phyloP scores from a whole-genome alignment of 108 stramenopile species.

The Pseudonitzschia multiseries region DNA sequence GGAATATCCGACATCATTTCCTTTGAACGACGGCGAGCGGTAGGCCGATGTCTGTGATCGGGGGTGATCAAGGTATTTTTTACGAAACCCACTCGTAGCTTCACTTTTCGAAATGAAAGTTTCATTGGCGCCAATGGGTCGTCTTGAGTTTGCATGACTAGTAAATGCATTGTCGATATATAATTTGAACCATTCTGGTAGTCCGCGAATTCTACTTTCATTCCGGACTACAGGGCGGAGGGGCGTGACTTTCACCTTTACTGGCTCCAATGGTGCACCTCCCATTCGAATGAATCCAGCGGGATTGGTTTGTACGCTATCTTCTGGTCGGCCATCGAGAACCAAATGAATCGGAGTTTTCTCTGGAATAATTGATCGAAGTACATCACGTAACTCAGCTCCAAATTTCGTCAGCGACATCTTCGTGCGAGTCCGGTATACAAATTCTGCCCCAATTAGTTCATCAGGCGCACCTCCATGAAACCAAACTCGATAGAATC shows the following conservation, averaged over 20 bases:
- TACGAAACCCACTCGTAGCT: background rate
- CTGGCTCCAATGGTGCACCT: conserved; percentile 65
- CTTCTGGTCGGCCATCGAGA: conserved; percentile 77
- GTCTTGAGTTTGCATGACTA: background rate
- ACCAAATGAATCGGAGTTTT: conserved; percentile 82
- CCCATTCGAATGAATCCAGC: conserved; percentile 50
- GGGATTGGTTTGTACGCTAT: conserved; percentile 25
- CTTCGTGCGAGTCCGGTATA: conserved; percentile 70
- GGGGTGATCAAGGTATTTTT: conserved; percentile 27
- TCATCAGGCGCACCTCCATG: conserved; percentile 91
- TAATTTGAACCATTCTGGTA: conserved; percentile 68
- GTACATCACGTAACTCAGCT: conserved; percentile 52
- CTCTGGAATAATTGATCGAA: conserved; percentile 75
- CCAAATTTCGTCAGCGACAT: conserved; percentile 74
- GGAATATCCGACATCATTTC: conserved; percentile 8
- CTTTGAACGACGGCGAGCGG: conserved; percentile 19
- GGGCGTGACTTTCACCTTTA: conserved; percentile 84
- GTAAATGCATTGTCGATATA: conserved; percentile 42
- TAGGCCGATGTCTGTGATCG: conserved; percentile 20
- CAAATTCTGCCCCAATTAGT: conserved; percentile 75
- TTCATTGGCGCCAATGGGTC: background rate
- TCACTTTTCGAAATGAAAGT: background rate
- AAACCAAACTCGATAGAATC: conserved; percentile 88
- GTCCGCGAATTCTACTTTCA: conserved; percentile 59
- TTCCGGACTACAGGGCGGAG: conserved; percentile 67